Base-by-base conservation (phyloP, 2,329 filamentous ascomycete genomes). In the Penicillium palitans region DNA sequence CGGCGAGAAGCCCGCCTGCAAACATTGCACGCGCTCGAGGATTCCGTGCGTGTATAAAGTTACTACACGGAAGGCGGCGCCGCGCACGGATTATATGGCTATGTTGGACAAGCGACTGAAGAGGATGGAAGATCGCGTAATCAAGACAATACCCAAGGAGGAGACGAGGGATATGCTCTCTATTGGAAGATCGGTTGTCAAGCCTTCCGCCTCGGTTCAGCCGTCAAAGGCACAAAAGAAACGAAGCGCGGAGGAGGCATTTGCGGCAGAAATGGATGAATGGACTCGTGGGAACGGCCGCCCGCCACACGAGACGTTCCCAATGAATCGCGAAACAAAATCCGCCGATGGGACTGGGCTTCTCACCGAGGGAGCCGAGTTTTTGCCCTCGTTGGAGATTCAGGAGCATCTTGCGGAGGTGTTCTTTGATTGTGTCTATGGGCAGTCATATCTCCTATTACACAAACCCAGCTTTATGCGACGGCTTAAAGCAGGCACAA, bases 11-110 rank as follows among this genome's bases (percentile, higher is more conserved):
- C 95, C 95, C 3, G 91, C 93, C 0, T 99, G 95, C 81, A 97
- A 96, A 75, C 95, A 98, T 77, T 98, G 95, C 72, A 82, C 96
- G 59, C 86, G 93, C 57, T 96, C 93, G 52, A 86, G 93, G 44
- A 96, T 96, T 66, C 93, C 93, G 2, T 99, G 95, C 73, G 93
- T 98, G 5, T 99, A 98, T 82, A 98, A 98, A 72, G 91, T 96
- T 59, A 98, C 93, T 0, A 92, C 93, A 4, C 84, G 95, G 60
- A 98, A 98, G 75, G 92, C 93, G 1, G 92, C 93, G 4, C 95
- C 95, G 3, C 84, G 95, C 52, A 98, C 95, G 19, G 95, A 98
- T 76, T 98, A 98, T 76, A 98, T 98, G 95, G 92, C 93, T 42
- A 98, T 98, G 92, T 79, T 98, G 68, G 95, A 98, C 77, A 97